A percentile compares a stretch with the other conserved stretches of the same genome.
Conservation (phyloP, 2,329 filamentous ascomycete species). For the Colletotrichum destructivum region DNA sequence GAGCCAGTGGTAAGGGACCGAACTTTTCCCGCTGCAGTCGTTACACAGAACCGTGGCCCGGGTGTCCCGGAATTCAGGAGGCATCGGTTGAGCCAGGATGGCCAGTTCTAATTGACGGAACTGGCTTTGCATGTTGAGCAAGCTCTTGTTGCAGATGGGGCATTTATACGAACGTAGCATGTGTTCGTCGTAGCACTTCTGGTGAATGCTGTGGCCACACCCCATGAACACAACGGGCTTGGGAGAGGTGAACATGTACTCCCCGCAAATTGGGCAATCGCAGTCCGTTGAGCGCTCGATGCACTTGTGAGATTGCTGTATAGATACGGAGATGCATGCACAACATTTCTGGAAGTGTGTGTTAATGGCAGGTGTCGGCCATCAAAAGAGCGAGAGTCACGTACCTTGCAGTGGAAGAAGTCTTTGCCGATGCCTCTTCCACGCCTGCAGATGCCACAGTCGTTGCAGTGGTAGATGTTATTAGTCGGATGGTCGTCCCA, state of each 20-base stretch:
- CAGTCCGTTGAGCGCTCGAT: conserved; percentile 96
- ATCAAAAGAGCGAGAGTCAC: conserved; percentile 41
- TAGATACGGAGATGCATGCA: conserved; percentile 92
- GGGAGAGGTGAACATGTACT: conserved; percentile 95
- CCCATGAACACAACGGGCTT: conserved; percentile 92
- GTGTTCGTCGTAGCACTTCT: conserved; percentile 88
- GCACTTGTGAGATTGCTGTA: conserved; percentile 89
- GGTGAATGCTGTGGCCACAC: conserved; percentile 96
- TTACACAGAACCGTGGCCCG: conserved; percentile 92
- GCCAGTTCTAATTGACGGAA: conserved; percentile 92
- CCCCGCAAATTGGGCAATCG: conserved; percentile 96
- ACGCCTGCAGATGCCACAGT: conserved; percentile 95
- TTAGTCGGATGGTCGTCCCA: conserved; percentile 96
- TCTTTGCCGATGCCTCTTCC: conserved; percentile 95
- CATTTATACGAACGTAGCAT: conserved; percentile 95
- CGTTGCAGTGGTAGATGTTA: conserved; percentile 94
- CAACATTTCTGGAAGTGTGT: conserved; percentile 78
- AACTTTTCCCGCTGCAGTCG: conserved; percentile 91
- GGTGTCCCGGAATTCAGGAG: conserved; percentile 83
- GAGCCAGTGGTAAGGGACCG: conserved; percentile 93
- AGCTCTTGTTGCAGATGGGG: conserved; percentile 94
- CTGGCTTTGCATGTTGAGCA: conserved; percentile 97
- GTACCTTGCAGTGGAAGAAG: conserved; percentile 97
- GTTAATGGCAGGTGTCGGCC: neutral
- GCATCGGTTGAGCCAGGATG: conserved; percentile 94